Evolutionary conservation across 179 eudicot species (phyloP), one percentile per base, ranked within the genome.

Genomic region (Silene coronaria): DNA sequence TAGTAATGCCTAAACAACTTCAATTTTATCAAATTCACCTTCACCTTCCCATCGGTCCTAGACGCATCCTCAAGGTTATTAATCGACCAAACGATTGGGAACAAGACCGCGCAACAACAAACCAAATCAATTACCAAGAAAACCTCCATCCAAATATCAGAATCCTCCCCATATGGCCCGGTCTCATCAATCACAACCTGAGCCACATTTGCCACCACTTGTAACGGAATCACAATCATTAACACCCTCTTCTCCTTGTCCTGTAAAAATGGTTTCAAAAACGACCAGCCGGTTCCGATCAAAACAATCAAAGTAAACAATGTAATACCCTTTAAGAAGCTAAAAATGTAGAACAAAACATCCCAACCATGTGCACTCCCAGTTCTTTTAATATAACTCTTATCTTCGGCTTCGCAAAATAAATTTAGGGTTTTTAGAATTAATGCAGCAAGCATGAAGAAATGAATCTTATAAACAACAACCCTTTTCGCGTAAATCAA

Each of bases 231-330:
- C 71, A 89, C 93, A 61, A 90, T 79, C 89, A 90, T 88, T 78
- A 88, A 80, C 17, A 90, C 87, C 84, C 82, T 84, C 82, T 90
- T 90, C 70, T 90, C 94, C 72, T 72, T 88, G 22, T 84, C 88
- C 30, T 90, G 94, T 75, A 90, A 80, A 75, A 64, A 87, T 1
- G 94, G 91, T 66, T 90, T 90, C 85, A 90, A 45, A 58, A 90
- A 88, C 11, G 94, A 90, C 94, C 94, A 90, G 0, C 94, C 94
- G 5, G 94, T 90, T 38, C 94, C 94, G 63, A 90, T 88, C 77
- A 90, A 79, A 36, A 90, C 91, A 45, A 90, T 90, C 85, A 90
- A 76, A 4, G 90, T 85, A 65, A 90, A 90, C 81, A 90, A 72
- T 21, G 83, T 78, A 46, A 88, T 82, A 2, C 90, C 95, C 77